A percentile compares a stretch with the other conserved stretches of the same genome.
Conservation (phyloP, 2,329 filamentous ascomycete genomes). For the Plenodomus biglobosus region DNA sequence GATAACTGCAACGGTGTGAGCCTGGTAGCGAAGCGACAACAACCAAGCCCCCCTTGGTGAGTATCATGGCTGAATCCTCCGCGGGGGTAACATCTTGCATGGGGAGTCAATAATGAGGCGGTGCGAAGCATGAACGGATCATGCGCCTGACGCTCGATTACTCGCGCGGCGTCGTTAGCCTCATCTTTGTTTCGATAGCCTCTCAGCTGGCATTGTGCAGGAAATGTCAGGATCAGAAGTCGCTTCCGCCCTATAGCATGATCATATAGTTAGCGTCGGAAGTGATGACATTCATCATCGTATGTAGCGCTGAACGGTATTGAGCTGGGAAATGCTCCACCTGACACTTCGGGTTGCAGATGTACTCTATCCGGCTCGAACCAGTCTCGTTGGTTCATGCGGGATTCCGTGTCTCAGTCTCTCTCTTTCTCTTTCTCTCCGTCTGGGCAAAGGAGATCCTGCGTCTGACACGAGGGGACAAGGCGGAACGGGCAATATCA, state of each 20-base stretch:
- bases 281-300: neutral
- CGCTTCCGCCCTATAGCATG: neutral
- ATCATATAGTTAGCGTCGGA: neutral
- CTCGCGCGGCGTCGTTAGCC: neutral
- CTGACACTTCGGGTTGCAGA: constrained; percentile 1
- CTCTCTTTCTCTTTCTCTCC: no score
- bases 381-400: constrained; percentile 13
- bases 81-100: constrained; percentile 6
- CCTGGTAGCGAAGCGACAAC: neutral
- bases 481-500: constrained; percentile 13
- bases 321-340: neutral
- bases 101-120: neutral
- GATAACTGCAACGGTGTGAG: neutral
- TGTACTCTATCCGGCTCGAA: neutral
- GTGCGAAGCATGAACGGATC: neutral
- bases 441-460: constrained; percentile 10
- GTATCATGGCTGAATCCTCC: neutral
- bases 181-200: neutral
- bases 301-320: neutral
- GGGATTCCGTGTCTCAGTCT: constrained; percentile 8
- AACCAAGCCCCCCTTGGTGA: neutral
- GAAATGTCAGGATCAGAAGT: neutral
- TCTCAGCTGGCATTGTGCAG: neutral
- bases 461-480: constrained; percentile 24
- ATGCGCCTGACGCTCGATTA: neutral